Evolutionary conservation across 2,329 filamentous ascomycete genomes (phyloP), one percentile per base, ranked within the genome.

Genomic region (Pseudonectria foliicola): DNA sequence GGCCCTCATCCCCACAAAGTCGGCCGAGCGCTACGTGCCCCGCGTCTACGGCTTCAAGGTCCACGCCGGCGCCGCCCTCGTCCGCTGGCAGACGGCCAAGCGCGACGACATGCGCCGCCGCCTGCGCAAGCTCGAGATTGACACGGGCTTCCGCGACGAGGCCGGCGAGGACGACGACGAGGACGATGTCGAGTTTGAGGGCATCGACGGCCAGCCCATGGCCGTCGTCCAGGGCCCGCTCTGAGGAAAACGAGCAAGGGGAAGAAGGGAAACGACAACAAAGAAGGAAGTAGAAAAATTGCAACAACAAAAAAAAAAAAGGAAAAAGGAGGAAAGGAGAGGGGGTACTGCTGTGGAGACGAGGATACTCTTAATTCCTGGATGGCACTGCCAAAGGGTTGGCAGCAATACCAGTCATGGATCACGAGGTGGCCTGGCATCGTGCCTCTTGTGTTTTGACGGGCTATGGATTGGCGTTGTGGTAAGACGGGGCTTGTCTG

Each of bases 41-140:
- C 79, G 85, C 39, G 83, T 94, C 41, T 98, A 92, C 60, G 92
- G 92, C 24, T 98, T 98, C 72, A 87, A 86, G 55, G 88, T 98
- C 6, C 92, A 98, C 64, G 85, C 88, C 4, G 76, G 83, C 12
- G 90, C 92, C 1, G 82, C 90, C 3, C 69, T 98, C 48, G 80
- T 88, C 48, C 77, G 92, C 52, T 98, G 92, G 92, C 92, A 98
- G 64, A 81, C 85, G 55, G 72, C 71, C 29, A 77, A 85, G 57
- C 74, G 88, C 40, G 82, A 90, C 36, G 80, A 88, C 30, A 87
- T 95, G 82, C 81, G 87, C 51, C 73, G 78, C 35, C 73, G 89
- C 27, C 68, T 98, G 44, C 65, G 74, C 35, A 75, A 74, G 56
- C 71, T 82, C 48, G 78, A 80, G 42, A 72, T 95, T 11, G 85